phyloP scores from a whole-genome alignment of 129 eudicot species.

The Mikania micrantha region DNA sequence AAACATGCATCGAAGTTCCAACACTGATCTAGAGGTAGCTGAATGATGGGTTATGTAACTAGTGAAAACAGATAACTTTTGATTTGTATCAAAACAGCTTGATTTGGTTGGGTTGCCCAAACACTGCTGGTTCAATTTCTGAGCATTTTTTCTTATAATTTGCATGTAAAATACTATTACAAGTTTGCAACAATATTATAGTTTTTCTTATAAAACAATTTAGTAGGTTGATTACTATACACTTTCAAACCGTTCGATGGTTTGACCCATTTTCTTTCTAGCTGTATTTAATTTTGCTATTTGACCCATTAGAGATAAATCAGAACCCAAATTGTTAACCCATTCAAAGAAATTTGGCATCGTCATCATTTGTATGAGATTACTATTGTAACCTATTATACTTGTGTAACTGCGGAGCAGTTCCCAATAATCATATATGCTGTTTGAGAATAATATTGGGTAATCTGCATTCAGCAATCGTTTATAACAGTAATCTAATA shows the following conservation, averaged over 20 bases:
- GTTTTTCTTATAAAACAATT: background rate
- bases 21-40: background rate
- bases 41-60: background rate
- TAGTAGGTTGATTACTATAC: background rate
- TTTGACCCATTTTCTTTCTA: background rate
- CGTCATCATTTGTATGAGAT: background rate
- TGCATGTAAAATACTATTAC: background rate
- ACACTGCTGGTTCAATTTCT: background rate
- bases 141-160: background rate
- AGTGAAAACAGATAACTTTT: background rate
- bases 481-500: background rate
- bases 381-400: background rate
- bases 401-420: background rate
- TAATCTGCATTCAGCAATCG: background rate
- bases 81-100: background rate
- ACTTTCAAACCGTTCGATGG: too few species aligned
- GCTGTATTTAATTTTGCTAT: background rate
- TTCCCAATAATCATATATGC: background rate
- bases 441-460: background rate
- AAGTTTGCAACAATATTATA: background rate
- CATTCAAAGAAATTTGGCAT: background rate
- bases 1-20: background rate
- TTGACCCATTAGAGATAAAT: background rate
- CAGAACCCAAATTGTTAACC: background rate
- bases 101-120: background rate